Base-by-base conservation (phyloP, 116 monocot genomes). In the Thalassia testudinum region DNA sequence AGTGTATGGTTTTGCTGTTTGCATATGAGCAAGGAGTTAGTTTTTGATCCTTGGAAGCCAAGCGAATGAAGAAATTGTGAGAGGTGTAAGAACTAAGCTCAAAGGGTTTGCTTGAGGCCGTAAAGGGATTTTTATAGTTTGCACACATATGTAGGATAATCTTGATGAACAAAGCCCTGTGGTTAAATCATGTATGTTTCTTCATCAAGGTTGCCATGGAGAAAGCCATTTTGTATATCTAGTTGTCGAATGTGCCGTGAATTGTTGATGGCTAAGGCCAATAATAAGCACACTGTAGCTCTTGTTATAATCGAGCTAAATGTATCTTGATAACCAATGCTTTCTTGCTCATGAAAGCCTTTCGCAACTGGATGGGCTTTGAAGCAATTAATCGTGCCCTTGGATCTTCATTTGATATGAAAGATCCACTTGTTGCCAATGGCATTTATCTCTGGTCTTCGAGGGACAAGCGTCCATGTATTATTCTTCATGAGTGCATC, bases 371-470 rank as follows among this genome's bases (percentile, higher is more conserved):
- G 30, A 10, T 10, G 10, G 3, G 30, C 30, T 34, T 34, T 34
- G 11, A 28, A 20, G 12, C 20, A 12, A 6, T 16, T 20, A 15
- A 54, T 1, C 14, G 28, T 11, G 16, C 54, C 54, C 17, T 54
- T 27, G 29, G 27, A 17, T 28, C 29, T 27, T 26, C 5, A 13
- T 20, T 54, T 27, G 12, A 7, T 54, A n/a, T 17, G 17, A 20
- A n/a, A 54, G 12, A 54, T 27, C 54, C 54, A 54, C 29, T 54
- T 54, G 11, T 17, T 28, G 3, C 54, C 54, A 17, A 54, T n/a
- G 0, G 26, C 16, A 54, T 54, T 54, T 27, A 28, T 54, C 2
- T 54, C 2, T 27, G 27, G n/a, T 2, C 29, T 26, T 17, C 2
- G 17, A 14, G 54, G 28, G 12, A 54, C 54, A 11, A 54, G 26